Base-by-base conservation (phyloP, 768 basidiomycete species). In the Trametes cingulata region DNA sequence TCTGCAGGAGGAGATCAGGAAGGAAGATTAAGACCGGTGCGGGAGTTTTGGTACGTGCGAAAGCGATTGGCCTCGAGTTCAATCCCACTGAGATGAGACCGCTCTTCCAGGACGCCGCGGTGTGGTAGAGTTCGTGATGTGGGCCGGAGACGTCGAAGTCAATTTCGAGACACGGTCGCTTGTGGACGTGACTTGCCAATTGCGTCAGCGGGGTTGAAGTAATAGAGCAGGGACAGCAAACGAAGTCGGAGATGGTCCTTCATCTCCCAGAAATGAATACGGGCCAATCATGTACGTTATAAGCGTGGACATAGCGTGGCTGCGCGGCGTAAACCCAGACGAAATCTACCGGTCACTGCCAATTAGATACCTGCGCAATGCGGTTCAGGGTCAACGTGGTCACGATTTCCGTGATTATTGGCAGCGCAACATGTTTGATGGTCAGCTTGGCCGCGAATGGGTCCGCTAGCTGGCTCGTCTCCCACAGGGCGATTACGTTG, bases 301-400 rank as follows among this genome's bases (percentile, higher is more conserved):
- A 62, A 42, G 42, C 41, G 60, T 55, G 58, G 64, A 60, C 51
- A 60, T 60, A 50, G 50, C 33, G 51, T 33, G 62, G 62, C 12
- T 51, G 49, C 48, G 52, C 17, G 42, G 48, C 25, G 42, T 33
- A 22, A 53, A 43, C 27, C 20, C 43, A 55, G 53, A 55, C 29
- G 37, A 46, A 48, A 49, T 36, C 49, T 57, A 47, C 37, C 29
- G 62, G 51, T 68, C 65, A 70, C 52, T 58, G 46, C 89, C 90
- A 91, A 56, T 77, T 77, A 33, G 90, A 70, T 24, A 76, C 74
- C 60, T 80, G 78, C 25, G 87, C 81, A 79, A 91, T 88, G 33
- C 87, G 85, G 69, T 90, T 90, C 50, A 93, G 77, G 50, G 82
- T 79, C 56, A 93, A 81, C 3, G 88, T 89, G 10, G 90, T 87